Percentiles rank a stretch among this genome's conserved stretches.
Evolutionary conservation across 1,284 basidiomycete genomes (phyloP).

Genomic region (Salmacisia buchloeana): DNA sequence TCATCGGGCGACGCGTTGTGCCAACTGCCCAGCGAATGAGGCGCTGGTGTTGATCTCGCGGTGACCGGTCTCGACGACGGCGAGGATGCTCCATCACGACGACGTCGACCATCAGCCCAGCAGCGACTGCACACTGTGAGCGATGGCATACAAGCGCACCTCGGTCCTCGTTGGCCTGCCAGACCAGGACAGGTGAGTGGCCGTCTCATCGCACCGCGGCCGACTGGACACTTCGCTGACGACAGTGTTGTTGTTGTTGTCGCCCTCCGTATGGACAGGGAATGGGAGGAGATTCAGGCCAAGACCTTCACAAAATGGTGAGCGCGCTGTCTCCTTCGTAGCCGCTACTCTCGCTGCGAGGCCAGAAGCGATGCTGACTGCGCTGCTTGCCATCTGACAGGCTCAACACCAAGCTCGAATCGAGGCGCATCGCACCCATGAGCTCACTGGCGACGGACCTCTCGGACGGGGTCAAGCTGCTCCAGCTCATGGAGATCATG

Average conservation of each 20-base stretch:
- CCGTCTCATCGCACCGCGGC: too few relatives aligned
- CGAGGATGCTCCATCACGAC: not conserved
- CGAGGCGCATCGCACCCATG: constrained; percentile 81
- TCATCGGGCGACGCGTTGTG: too few relatives aligned
- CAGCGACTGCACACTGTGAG: not conserved
- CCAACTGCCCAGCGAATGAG: too few relatives aligned
- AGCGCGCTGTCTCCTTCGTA: constrained; percentile 6
- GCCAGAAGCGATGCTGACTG: not conserved
- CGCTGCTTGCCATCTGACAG: constrained; percentile 52
- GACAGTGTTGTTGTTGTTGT: too few relatives aligned
- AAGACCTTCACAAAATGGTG: constrained; percentile 48
- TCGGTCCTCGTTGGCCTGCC: constrained; percentile 38
- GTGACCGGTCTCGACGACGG: too few relatives aligned
- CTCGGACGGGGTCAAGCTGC: constrained; percentile 87
- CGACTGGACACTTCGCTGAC: too few relatives aligned
- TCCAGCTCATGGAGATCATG: constrained; percentile 60
- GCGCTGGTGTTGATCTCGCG: too few relatives aligned
- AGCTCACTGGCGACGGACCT: constrained; percentile 80
- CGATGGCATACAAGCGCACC: constrained; percentile 36
- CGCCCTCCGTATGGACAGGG: constrained; percentile 28
- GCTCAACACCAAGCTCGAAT: constrained; percentile 91
- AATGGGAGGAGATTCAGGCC: constrained; percentile 45
- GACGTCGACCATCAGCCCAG: not conserved
- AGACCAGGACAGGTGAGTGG: constrained; percentile 19
- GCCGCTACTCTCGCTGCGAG: not conserved